These are phyloP conservation scores for Talaromyces sp. DNA, from an alignment of 2,329 filamentous ascomycete genomes.

Conservation along the genomic window DNA sequence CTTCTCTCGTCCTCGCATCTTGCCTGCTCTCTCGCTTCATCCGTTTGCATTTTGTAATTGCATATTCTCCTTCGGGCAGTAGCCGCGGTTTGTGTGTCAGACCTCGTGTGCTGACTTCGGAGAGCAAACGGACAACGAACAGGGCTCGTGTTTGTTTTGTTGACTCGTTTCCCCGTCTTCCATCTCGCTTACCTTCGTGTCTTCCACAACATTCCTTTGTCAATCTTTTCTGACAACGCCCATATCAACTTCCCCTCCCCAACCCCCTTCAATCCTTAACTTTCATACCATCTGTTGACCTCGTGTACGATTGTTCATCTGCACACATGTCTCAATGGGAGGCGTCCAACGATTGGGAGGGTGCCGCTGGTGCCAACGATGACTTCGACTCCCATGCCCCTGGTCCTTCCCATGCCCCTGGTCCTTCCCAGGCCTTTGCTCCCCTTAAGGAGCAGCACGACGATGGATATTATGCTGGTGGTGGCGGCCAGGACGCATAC, in stretches of 20 bases:
- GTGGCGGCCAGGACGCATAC: neutral
- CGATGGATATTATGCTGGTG: conserved; percentile 1
- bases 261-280: neutral
- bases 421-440: conserved; percentile 6
- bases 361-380: neutral
- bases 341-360: neutral
- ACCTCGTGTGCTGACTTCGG: neutral
- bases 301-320: neutral
- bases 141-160: neutral
- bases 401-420: conserved; percentile 6
- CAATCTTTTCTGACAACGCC: neutral
- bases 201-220: neutral
- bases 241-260: neutral
- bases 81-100: neutral
- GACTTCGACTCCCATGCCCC: conserved; percentile 1
- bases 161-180: neutral
- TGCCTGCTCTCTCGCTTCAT: neutral
- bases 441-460: conserved; percentile 4
- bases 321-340: conserved; percentile 8
- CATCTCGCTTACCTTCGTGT: neutral
- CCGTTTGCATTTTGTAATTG: neutral
- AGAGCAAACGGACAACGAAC: neutral
- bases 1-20: neutral
- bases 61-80: neutral
- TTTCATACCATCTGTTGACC: neutral